Conservation (phyloP, 257 asterid species). For the Nicotiana undulata region DNA sequence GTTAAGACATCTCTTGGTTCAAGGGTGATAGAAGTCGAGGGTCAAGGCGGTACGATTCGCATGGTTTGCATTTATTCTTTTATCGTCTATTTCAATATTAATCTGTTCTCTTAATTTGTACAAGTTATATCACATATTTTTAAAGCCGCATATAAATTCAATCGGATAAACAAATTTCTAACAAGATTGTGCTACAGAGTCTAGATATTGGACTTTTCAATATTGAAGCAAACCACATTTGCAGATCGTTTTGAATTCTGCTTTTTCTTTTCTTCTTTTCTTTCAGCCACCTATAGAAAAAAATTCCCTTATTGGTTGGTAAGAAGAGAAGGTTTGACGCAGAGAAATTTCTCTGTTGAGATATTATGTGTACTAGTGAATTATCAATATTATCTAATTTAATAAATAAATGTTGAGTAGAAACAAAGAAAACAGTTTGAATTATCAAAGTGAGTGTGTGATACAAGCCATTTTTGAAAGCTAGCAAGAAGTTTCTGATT, state of each 20-base stretch:
- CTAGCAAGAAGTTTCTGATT: not conserved
- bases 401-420: not conserved
- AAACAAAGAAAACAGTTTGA: not conserved
- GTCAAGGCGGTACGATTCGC: too few relatives aligned
- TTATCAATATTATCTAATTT: not conserved
- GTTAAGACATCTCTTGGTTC: too few relatives aligned
- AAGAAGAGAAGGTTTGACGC: not conserved
- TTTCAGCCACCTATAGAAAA: too few relatives aligned
- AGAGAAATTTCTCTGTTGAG: not conserved
- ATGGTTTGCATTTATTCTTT: too few relatives aligned
- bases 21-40: too few relatives aligned
- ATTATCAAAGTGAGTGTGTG: not conserved
- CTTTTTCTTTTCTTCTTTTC: not conserved
- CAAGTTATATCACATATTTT: too few relatives aligned
- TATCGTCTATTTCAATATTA: too few relatives aligned
- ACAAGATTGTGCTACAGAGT: not conserved
- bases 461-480: not conserved
- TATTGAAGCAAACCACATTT: not conserved
- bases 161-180: too few relatives aligned
- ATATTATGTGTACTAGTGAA: not conserved
- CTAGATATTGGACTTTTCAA: not conserved
- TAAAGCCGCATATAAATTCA: too few relatives aligned
- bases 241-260: not conserved
- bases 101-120: too few relatives aligned
- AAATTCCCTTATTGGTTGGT: not conserved